Evolutionary conservation across 225 moss, liverwort and hornwort genomes (phyloP), one percentile per base, ranked within the genome.

Genomic region (Ulota crispa): DNA sequence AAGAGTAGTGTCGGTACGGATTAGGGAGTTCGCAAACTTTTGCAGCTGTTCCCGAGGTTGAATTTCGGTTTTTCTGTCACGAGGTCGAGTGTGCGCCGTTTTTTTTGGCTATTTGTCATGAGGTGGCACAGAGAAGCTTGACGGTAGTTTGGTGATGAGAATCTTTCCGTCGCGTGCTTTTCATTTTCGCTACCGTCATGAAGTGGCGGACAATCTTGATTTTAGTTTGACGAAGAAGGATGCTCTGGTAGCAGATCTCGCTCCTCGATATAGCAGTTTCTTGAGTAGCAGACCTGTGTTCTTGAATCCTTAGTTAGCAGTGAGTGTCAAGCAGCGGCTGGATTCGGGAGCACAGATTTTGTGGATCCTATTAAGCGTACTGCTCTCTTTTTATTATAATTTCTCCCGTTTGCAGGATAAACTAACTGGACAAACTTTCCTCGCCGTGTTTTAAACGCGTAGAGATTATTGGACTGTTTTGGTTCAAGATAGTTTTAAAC

Each of bases 1-100:
- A 21, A 21, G 68, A 47, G 45, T 57, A 31, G 59, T 84, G 64
- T 64, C 78, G 50, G 81, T 61, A 75, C 59, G 42, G 84, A 34
- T 20, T 15, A n/a, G 41, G 20, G 27, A 68, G 72, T 45, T 68
- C 2, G 67, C 74, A 39, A 37, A 64, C 54, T 45, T 80, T 73
- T 24, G 42, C 28, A 64, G 64, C 60, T 61, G 68, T 52, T 72
- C 50, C 50, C 42, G 27, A 50, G 26, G 36, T 65, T 52, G 62
- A 68, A 36, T 34, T 53, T 11, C 8, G 5, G 63, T 66, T 79
- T 39, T 39, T 9, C 9, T 39, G 47, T 60, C 37, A 34, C 45
- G 45, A 47, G 19, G 59, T 72, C 67, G 75, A 23, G 39, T 28
- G 59, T 32, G 56, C 42, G 26, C 39, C 5, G 4, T 39, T 39